Conservation (phyloP, 2,329 filamentous ascomycete species). For the Pseudogymnoascus destructans region DNA sequence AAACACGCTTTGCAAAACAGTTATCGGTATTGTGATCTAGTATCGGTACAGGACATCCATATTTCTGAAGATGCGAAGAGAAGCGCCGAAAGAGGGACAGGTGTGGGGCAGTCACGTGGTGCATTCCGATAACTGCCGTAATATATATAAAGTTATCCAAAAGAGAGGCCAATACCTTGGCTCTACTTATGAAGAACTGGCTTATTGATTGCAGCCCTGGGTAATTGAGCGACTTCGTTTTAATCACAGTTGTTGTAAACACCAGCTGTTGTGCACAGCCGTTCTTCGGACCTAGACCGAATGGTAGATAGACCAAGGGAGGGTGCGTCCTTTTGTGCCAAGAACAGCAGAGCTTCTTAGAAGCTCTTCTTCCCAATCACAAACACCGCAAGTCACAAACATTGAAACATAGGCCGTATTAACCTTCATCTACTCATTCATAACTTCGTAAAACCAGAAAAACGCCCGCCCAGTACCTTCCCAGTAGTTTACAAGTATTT, state of each 20-base stretch:
- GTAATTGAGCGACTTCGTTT: background rate
- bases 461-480: background rate
- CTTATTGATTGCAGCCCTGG: background rate
- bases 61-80: background rate
- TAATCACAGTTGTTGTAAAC: background rate
- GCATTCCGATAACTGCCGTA: background rate
- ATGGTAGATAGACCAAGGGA: background rate
- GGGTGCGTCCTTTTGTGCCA: background rate
- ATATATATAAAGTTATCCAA: background rate
- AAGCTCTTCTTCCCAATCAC: no score
- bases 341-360: background rate
- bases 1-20: background rate
- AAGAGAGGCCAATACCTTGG: background rate
- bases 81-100: background rate
- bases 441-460: background rate
- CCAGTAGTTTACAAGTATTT: constrained; percentile 57
- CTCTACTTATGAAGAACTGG: background rate
- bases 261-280: background rate
- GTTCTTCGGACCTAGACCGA: no score
- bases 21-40: constrained; percentile 1
- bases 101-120: constrained; percentile 5
- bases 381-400: background rate
- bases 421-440: background rate
- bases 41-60: background rate
- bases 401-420: background rate